Evolutionary conservation across 129 eudicot genomes (phyloP).

Genomic region (Daucus carota): DH1_v3.0 NC_030382.2:45300001-45300500

Average conservation of each 20-base stretch:
- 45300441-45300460: not conserved
- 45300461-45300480: not conserved
- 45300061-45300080: not conserved
- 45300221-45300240: constrained; percentile 84
- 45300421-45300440: not conserved
- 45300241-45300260: constrained; percentile 72
- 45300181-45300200: not conserved
- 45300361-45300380: constrained; percentile 71
- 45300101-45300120: not conserved
- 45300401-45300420: constrained; percentile 41
- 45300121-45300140: not conserved
- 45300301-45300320: not conserved
- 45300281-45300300: not conserved
- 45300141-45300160: not conserved
- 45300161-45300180: constrained; percentile 28
- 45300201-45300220: constrained; percentile 17
- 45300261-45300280: not conserved
- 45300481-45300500: not conserved
- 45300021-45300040: not conserved
- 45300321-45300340: constrained; percentile 59
- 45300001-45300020: not conserved
- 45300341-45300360: constrained; percentile 47
- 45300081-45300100: not conserved
- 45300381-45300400: constrained; percentile 55
- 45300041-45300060: not conserved